Conservation (phyloP, 2,329 filamentous ascomycete genomes). For the Paecilomyces niveus region DNA sequence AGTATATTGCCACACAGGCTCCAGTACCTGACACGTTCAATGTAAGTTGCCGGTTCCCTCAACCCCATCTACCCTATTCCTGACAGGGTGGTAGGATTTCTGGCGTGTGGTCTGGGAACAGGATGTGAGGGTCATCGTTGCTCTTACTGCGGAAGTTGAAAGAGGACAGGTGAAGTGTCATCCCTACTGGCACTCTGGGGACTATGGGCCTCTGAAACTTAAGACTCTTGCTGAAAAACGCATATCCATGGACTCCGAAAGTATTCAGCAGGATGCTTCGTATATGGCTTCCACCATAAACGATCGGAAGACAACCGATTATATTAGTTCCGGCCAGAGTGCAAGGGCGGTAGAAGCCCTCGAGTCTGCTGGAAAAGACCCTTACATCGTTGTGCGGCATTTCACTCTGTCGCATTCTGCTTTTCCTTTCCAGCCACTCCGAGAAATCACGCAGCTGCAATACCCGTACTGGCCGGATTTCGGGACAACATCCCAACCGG, state of each 20-base stretch:
- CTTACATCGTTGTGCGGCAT: constrained; percentile 76
- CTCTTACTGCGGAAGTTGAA: constrained; percentile 91
- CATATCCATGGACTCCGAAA: constrained; percentile 62
- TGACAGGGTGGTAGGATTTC: constrained; percentile 63
- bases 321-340: constrained; percentile 21
- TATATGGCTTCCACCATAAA: constrained; percentile 25
- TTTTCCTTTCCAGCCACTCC: constrained; percentile 75
- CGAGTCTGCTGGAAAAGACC: constrained; percentile 45
- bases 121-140: constrained; percentile 88
- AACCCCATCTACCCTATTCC: constrained; percentile 2
- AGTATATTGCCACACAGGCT: constrained; percentile 92
- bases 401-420: constrained; percentile 72
- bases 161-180: constrained; percentile 93
- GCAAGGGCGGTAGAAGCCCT: constrained; percentile 20
- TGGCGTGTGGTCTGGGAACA: constrained; percentile 98
- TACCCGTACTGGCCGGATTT: constrained; percentile 98
- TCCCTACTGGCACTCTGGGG: constrained; percentile 76
- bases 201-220: constrained; percentile 71
- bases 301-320: constrained; percentile 29
- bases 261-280: constrained; percentile 40
- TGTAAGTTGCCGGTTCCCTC: constrained; percentile 46
- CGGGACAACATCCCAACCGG: constrained; percentile 81
- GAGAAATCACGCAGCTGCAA: constrained; percentile 90
- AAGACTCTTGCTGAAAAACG: constrained; percentile 74
- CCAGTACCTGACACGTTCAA: constrained; percentile 88